Evolutionary conservation across 768 basidiomycete genomes (phyloP), one percentile per base, ranked within the genome.

Genomic region (Boletus pseudo-olivaceus): DNA sequence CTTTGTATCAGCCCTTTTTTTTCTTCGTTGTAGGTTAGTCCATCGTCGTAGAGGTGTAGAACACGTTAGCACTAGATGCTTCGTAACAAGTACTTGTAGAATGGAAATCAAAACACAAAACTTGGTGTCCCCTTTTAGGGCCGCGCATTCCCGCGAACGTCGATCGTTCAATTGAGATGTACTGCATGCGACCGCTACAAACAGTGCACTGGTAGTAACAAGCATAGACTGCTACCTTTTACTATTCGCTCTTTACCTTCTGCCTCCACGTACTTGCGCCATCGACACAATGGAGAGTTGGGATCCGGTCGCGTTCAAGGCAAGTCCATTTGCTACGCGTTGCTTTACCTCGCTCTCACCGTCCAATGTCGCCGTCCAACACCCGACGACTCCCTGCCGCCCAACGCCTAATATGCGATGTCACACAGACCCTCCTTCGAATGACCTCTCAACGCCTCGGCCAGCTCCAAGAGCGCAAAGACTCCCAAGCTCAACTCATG

Each of bases 401-500:
- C 47, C 30, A 47, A 43, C 23, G 42, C 42, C 33, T 27, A 35
- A 47, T 43, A 17, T 51, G 8, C 4, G 11, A 27, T 35, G 37
- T 33, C 51, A 55, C 57, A 30, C 58, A 90, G 88, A 72, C 77
- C 19, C 82, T 87, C 54, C 75, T 90, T 44, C 78, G 84, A 55
- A 74, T 80, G 26, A 79, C 87, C 8, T 80, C 81, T 43, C 84
- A 87, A 58, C 77, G 78, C 47, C 75, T 91, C 29, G 84, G 83
- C 19, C 87, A 90, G 60, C 66, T 88, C 17, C 86, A 88, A 63
- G 82, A 84, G 57, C 82, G 81, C 67, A 81, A 84, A 54, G 85
- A 89, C 58, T 81, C 86, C 6, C 77, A 83, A 62, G 78, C 77
- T 2, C 78, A 76, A 34, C 81, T 88, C 41, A 81, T 79, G 19